A percentile compares a stretch with the other conserved stretches of the same genome.
Conservation (phyloP, 2,329 filamentous ascomycete species). For the Aureobasidium sp. region DNA sequence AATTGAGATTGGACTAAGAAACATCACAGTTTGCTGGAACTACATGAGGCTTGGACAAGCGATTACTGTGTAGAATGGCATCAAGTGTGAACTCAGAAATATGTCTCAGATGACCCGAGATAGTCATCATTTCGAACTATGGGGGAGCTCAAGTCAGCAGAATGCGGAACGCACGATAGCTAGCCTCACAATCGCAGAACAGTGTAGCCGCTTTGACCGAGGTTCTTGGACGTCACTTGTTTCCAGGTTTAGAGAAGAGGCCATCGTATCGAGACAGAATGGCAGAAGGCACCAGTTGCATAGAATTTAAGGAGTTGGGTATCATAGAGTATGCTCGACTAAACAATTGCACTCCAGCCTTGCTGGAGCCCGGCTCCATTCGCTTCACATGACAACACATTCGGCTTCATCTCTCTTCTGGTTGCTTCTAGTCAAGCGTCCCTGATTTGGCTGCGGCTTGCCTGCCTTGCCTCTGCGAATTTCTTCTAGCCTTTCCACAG, state of each 20-base stretch:
- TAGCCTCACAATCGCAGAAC: no score
- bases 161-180: neutral
- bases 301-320: neutral
- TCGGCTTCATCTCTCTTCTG: constrained; percentile 83
- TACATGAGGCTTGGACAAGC: constrained; percentile 12
- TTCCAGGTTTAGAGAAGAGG: no score
- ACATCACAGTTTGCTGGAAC: constrained; percentile 1
- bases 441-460: constrained; percentile 54
- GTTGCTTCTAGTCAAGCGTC: constrained; percentile 73
- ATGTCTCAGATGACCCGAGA: no score
- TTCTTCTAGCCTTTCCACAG: constrained; percentile 85
- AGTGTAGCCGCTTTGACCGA: no score
- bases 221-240: no score
- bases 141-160: neutral
- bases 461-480: constrained; percentile 55
- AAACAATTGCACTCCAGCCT: neutral
- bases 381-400: constrained; percentile 69
- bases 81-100: neutral
- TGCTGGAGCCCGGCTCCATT: neutral
- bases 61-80: neutral
- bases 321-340: constrained; percentile 1
- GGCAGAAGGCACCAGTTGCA: no score
- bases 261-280: no score
- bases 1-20: neutral
- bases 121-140: no score